Conservation (phyloP, 495 filamentous ascomycete genomes). For the Aspergillus taichungensis region DNA sequence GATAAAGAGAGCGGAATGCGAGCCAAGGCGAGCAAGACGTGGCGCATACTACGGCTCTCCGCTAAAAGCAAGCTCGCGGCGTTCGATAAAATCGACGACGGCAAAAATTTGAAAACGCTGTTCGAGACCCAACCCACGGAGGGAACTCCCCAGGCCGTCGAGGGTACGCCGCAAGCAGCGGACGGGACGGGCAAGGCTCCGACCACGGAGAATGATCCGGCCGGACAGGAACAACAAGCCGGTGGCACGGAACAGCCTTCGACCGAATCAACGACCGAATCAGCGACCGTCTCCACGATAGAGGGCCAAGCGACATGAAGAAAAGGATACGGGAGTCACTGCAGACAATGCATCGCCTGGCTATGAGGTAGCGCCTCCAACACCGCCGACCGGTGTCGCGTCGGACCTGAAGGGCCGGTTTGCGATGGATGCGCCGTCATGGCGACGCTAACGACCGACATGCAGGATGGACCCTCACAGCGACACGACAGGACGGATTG, state of each 20-base stretch:
- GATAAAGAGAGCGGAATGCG: constrained; percentile 57
- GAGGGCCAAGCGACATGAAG: constrained; percentile 10
- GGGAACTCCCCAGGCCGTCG: constrained; percentile 14
- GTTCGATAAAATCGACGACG: constrained; percentile 82
- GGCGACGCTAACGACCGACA: no score
- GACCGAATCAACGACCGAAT: constrained; percentile 7
- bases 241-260: constrained; percentile 8
- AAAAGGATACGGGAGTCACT: not conserved
- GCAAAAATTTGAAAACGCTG: constrained; percentile 53
- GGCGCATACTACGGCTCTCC: constrained; percentile 76
- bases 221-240: not conserved
- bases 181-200: constrained; percentile 14
- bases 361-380: no score
- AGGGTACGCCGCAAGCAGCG: constrained; percentile 19
- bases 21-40: constrained; percentile 74
- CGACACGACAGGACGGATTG: no score
- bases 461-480: no score
- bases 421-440: no score
- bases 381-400: no score
- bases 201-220: constrained; percentile 5
- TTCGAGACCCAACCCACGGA: constrained; percentile 23
- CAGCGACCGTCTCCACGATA: constrained; percentile 1
- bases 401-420: no score
- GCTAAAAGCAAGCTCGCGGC: constrained; percentile 57
- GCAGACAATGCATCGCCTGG: no score